A percentile compares a stretch with the other conserved stretches of the same genome.
Evolutionary conservation across 202 grass and related monocot species (phyloP).

Genomic region (Setaria viridis): DNA sequence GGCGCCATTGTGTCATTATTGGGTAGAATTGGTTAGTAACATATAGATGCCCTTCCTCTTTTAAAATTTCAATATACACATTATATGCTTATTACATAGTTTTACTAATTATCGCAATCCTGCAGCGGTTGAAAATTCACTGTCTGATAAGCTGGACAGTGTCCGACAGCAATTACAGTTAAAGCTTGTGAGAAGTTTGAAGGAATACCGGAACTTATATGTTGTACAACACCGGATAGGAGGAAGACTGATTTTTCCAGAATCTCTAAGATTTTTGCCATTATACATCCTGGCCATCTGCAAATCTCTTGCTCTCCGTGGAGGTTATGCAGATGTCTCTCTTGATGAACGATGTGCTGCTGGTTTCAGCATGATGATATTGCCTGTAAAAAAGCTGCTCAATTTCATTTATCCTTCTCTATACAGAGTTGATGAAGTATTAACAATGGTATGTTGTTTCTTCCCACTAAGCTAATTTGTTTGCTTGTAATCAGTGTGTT

Average conservation of each 20-base stretch:
- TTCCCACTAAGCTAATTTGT: constrained; percentile 14
- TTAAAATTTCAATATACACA: constrained; percentile 25
- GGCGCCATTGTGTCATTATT: constrained; percentile 81
- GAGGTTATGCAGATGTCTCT: constrained; percentile 86
- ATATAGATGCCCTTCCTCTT: constrained; percentile 18
- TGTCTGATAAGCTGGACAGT: constrained; percentile 90
- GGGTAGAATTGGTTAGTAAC: constrained; percentile 78
- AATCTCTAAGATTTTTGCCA: constrained; percentile 85
- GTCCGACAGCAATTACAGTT: constrained; percentile 83
- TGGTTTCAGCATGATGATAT: constrained; percentile 91
- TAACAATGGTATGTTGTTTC: constrained; percentile 68
- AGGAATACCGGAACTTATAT: constrained; percentile 91
- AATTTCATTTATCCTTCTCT: constrained; percentile 86
- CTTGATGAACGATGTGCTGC: constrained; percentile 92
- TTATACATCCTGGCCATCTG: constrained; percentile 74
- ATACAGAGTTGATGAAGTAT: constrained; percentile 77
- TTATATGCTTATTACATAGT: constrained; percentile 28
- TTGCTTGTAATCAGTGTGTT: constrained; percentile 18
- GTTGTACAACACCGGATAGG: constrained; percentile 84
- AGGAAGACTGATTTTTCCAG: constrained; percentile 89
- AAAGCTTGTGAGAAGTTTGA: constrained; percentile 90
- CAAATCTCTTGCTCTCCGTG: constrained; percentile 89
- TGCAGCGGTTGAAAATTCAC: constrained; percentile 92
- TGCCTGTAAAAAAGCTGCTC: constrained; percentile 70
- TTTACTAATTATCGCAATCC: constrained; percentile 38